Conservation (phyloP, 139 green algal species). For the Pseudopediastrum boryanum region DNA sequence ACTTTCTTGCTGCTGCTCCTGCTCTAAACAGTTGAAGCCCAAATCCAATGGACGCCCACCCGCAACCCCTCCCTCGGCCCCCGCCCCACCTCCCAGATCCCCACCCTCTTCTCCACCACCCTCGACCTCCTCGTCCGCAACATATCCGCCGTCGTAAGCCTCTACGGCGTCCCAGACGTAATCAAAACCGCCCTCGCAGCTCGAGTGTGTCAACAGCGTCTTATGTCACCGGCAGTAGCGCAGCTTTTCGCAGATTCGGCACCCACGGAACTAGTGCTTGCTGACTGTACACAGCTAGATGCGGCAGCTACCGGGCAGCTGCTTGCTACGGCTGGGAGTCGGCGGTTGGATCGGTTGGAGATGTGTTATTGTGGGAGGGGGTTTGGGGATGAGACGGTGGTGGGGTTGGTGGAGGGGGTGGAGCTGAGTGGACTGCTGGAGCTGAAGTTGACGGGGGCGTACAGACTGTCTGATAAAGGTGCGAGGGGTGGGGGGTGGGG, state of each 20-base stretch:
- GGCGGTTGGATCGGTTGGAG: conserved; percentile 63
- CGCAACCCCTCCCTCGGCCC: conserved; percentile 45
- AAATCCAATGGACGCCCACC: conserved; percentile 47
- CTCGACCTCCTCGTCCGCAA: conserved; percentile 55
- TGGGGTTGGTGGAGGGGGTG: background rate
- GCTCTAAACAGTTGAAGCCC: background rate
- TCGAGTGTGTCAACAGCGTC: conserved; percentile 46
- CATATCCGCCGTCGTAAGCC: conserved; percentile 66
- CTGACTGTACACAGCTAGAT: conserved; percentile 64
- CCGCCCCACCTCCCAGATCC: conserved; percentile 25
- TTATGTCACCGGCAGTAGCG: conserved; percentile 47
- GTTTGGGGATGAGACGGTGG: conserved; percentile 58
- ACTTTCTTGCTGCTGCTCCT: background rate
- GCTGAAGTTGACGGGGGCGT: conserved; percentile 64
- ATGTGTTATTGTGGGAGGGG: conserved; percentile 67
- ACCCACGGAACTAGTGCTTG: conserved; percentile 56
- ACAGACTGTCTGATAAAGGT: conserved; percentile 58
- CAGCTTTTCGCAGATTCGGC: conserved; percentile 51
- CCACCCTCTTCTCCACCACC: conserved; percentile 47
- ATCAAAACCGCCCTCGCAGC: conserved; percentile 59
- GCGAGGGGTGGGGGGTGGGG: conserved; percentile 38
- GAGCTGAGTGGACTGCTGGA: conserved; percentile 38
- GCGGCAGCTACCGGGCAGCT: conserved; percentile 40
- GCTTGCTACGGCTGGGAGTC: conserved; percentile 18
- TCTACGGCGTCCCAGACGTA: conserved; percentile 66